Conservation (phyloP, 768 basidiomycete species). For the Leccinum uliginosum region DNA sequence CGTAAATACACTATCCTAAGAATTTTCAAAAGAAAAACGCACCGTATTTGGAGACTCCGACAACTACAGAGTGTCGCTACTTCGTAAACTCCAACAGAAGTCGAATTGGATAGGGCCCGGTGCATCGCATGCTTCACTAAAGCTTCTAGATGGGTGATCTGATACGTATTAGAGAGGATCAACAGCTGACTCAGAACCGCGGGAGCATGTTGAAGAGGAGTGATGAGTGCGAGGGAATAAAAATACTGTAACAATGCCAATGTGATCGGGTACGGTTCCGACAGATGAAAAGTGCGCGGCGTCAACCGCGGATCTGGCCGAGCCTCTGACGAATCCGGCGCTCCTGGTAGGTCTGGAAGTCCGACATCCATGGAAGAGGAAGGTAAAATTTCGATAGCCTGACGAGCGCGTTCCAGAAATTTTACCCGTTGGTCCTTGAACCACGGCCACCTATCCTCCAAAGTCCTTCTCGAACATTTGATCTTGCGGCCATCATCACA, state of each 20-base stretch:
- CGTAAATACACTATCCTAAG: constrained; percentile 9
- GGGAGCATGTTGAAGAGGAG: constrained; percentile 87
- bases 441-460: constrained; percentile 95
- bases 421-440: constrained; percentile 68
- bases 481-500: constrained; percentile 88
- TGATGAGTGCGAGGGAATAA: constrained; percentile 81
- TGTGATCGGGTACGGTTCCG: constrained; percentile 86
- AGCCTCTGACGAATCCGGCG: constrained; percentile 42
- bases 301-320: constrained; percentile 77
- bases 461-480: constrained; percentile 73
- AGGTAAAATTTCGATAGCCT: constrained; percentile 56
- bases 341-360: constrained; percentile 58
- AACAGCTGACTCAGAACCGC: constrained; percentile 86
- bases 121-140: constrained; percentile 96
- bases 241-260: constrained; percentile 92
- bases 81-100: constrained; percentile 90
- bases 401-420: constrained; percentile 55
- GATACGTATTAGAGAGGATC: constrained; percentile 79
- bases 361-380: constrained; percentile 57
- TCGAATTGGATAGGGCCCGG: constrained; percentile 74
- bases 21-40: constrained; percentile 28
- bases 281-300: constrained; percentile 72
- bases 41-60: constrained; percentile 87
- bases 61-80: constrained; percentile 90
- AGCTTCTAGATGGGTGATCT: constrained; percentile 65